phyloP scores from a whole-genome alignment of 441 rosid genomes.

The Gossypium gossypioides region DNA sequence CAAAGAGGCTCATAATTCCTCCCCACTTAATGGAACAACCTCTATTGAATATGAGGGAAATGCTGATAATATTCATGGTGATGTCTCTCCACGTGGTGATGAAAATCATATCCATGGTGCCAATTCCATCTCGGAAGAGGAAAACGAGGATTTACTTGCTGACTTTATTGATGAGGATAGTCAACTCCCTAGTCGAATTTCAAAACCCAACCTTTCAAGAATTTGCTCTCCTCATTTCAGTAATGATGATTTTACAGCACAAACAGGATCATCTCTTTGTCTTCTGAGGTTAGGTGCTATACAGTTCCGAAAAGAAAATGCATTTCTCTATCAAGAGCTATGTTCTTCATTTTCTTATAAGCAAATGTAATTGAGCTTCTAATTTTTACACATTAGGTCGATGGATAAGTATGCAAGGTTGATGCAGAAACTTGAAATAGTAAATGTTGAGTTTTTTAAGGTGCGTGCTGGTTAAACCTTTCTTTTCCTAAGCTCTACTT shows the following conservation, averaged over 20 bases:
- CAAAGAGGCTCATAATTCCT: constrained; percentile 38
- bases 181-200: constrained; percentile 92
- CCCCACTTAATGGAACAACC: constrained; percentile 32
- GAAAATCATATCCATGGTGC: constrained; percentile 39
- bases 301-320: not conserved
- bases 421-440: constrained; percentile 92
- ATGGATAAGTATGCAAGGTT: constrained; percentile 98
- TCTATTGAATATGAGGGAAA: constrained; percentile 43
- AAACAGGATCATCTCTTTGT: constrained; percentile 95
- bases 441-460: constrained; percentile 88
- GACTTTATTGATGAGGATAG: constrained; percentile 99
- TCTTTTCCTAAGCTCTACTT: constrained; percentile 6
- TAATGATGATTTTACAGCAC: constrained; percentile 60
- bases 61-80: constrained; percentile 29
- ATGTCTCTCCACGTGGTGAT: constrained; percentile 32
- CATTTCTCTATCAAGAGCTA: constrained; percentile 1
- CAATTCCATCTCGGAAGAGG: constrained; percentile 62
- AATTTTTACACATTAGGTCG: constrained; percentile 45
- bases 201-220: constrained; percentile 34
- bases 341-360: not conserved
- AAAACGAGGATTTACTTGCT: constrained; percentile 94
- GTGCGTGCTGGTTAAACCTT: constrained; percentile 26
- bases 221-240: constrained; percentile 35
- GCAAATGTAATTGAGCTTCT: constrained; percentile 18
- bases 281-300: constrained; percentile 59